phyloP scores from a whole-genome alignment of 2,329 filamentous ascomycete genomes.

The Colletotrichum costaricense region DNA sequence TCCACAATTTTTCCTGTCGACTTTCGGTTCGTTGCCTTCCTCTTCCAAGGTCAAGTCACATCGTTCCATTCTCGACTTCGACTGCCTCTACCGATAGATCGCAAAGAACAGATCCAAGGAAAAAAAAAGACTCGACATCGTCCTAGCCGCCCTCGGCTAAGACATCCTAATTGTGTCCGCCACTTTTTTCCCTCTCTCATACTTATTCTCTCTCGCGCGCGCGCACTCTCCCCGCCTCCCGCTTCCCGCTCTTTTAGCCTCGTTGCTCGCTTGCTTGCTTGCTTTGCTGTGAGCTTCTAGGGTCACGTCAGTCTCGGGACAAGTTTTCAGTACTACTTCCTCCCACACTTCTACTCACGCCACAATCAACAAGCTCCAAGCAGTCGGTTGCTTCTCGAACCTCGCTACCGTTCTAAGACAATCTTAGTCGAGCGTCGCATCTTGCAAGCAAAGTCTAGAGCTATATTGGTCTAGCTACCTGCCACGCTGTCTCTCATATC shows the following conservation, averaged over 20 bases:
- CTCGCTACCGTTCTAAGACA: not conserved
- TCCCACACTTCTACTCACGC: constrained; percentile 20
- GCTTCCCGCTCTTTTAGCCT: constrained; percentile 11
- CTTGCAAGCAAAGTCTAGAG: constrained; percentile 7
- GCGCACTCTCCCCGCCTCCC: not conserved
- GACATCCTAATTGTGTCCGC: constrained; percentile 17
- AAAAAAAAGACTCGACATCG: constrained; percentile 24
- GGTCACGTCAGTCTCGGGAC: constrained; percentile 30
- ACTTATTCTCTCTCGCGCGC: not conserved
- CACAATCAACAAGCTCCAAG: constrained; percentile 12
- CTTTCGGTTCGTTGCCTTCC: constrained; percentile 21
- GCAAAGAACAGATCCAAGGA: not conserved
- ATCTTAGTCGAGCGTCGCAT: not conserved
- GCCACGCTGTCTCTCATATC: constrained; percentile 32
- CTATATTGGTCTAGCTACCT: constrained; percentile 25
- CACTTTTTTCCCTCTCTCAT: not conserved
- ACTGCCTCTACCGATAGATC: constrained; percentile 5
- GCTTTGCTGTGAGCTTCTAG: constrained; percentile 14
- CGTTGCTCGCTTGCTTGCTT: constrained; percentile 24
- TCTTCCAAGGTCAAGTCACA: constrained; percentile 23
- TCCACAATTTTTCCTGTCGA: constrained; percentile 36
- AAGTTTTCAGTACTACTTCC: constrained; percentile 5
- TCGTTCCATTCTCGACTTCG: constrained; percentile 16
- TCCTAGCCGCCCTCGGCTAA: not conserved
- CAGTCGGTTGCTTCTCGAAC: constrained; percentile 1